Evolutionary conservation across 805 yeast species (phyloP).

Genomic region (Suhomyces vadensis): DNA sequence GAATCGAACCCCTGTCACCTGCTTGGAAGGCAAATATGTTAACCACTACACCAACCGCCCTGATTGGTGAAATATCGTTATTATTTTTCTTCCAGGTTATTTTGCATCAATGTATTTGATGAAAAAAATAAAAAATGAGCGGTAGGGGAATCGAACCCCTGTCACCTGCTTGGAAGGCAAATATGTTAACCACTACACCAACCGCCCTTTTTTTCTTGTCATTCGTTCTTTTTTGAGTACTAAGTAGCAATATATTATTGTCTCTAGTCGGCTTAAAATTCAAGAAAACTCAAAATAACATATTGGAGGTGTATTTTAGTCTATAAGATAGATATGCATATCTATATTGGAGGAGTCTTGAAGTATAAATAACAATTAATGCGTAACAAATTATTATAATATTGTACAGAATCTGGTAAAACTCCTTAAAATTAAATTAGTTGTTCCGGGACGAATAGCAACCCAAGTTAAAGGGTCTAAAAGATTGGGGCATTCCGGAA

Average conservation of each 20-base stretch:
- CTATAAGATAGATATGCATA: no score
- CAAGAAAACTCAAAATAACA: not conserved
- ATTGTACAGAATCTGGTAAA: no score
- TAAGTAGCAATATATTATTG: not conserved
- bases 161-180: constrained; percentile 92
- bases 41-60: constrained; percentile 91
- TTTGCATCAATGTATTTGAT: not conserved
- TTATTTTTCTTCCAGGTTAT: not conserved
- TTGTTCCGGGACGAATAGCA: no score
- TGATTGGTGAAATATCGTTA: not conserved
- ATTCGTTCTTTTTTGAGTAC: not conserved
- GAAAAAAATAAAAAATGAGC: constrained; percentile 45
- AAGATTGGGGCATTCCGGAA: no score
- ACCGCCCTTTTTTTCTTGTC: constrained; percentile 52
- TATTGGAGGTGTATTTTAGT: no score
- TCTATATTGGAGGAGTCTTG: no score
- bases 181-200: constrained; percentile 90
- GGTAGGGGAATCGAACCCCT: constrained; percentile 92
- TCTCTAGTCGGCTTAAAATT: not conserved
- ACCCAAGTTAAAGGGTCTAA: no score
- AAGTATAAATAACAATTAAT: no score
- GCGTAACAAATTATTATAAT: no score
- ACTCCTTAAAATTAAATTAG: no score
- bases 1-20: constrained; percentile 91
- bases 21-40: constrained; percentile 93